Percentiles rank a stretch among this genome's conserved stretches.
phyloP scores from a whole-genome alignment of 768 basidiomycete species.

The Calocera cornea region DNA sequence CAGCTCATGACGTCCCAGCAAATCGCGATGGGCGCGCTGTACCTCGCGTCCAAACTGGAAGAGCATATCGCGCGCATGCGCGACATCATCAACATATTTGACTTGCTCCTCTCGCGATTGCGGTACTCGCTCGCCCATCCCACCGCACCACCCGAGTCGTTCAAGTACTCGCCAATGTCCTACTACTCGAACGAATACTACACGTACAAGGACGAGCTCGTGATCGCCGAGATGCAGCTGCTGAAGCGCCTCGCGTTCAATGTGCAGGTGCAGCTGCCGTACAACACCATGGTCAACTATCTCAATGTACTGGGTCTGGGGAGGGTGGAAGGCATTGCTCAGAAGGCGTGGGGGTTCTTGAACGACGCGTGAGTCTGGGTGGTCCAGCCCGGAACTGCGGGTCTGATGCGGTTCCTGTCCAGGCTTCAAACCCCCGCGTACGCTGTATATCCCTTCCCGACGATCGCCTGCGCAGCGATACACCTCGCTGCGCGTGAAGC shows the following conservation, averaged over 20 bases:
- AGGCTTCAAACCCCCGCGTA: conserved; percentile 92
- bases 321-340: conserved; percentile 51
- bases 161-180: conserved; percentile 72
- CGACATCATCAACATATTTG: conserved; percentile 88
- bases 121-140: conserved; percentile 34
- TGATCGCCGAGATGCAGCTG: conserved; percentile 94
- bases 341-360: conserved; percentile 81
- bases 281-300: conserved; percentile 91
- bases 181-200: conserved; percentile 85
- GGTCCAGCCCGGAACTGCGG: background rate
- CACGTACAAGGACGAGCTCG: conserved; percentile 84
- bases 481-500: conserved; percentile 62
- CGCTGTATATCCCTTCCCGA: conserved; percentile 74
- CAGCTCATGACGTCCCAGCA: conserved; percentile 37
- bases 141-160: conserved; percentile 17
- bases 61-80: conserved; percentile 85
- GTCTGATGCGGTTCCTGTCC: conserved; percentile 5
- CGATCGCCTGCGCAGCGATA: conserved; percentile 82
- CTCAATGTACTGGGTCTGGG: conserved; percentile 79
- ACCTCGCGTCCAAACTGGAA: conserved; percentile 80
- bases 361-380: conserved; percentile 73
- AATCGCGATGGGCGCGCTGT: conserved; percentile 76
- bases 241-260: conserved; percentile 93
- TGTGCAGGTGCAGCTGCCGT: conserved; percentile 83
- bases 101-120: conserved; percentile 69